Evolutionary conservation across 345 rosid genomes (phyloP), one percentile per base, ranked within the genome.

Genomic region (Geranium rotundifolium): DNA sequence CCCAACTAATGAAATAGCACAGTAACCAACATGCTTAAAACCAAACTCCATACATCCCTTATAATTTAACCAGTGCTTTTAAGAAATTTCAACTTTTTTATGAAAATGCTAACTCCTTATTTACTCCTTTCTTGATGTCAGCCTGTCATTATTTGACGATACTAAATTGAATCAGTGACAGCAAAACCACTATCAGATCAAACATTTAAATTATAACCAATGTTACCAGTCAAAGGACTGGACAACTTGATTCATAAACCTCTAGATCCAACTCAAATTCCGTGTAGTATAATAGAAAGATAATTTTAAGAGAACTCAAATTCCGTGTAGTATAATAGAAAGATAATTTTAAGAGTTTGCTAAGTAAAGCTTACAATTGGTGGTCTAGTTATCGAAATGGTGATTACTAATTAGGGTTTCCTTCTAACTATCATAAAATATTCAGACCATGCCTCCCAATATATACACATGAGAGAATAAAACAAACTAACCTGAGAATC

Each of bases 401-500:
- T 4, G 10, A 34, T 8, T 34, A 34, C 6, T 34, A 8, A 34
- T 8, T 34, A 34, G 41, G 41, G 41, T 34, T 34, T 46, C 41
- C 41, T 34, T 34, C n/a, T 4, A 16, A 9, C n/a, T n/a, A 9
- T 55, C 19, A 17, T 4, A 9, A 9, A 1, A 34, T 34, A 4
- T 55, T 4, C 60, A 57, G 17, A 19, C 29, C 30, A 17, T 6
- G 30, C 17, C 20, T 20, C 29, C 46, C 16, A 17, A 23, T 18
- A 17, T 7, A 0, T 57, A 6, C 18, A 54, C 30, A 65, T 0
- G 39, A 30, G 17, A 39, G 62, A 34, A 58, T 15, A 39, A 69
- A 49, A 34, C 3, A 63, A 49, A 73, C 73, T 73, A 58, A 90
- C 99, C 96, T 79, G 75, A 93, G 85, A 46, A 88, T 93, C 67